Percentiles rank a stretch among this genome's conserved stretches.
These are phyloP conservation scores for Musa beccarii DNA, from an alignment of 176 grass and related monocot species.

Conservation along the genomic window DNA sequence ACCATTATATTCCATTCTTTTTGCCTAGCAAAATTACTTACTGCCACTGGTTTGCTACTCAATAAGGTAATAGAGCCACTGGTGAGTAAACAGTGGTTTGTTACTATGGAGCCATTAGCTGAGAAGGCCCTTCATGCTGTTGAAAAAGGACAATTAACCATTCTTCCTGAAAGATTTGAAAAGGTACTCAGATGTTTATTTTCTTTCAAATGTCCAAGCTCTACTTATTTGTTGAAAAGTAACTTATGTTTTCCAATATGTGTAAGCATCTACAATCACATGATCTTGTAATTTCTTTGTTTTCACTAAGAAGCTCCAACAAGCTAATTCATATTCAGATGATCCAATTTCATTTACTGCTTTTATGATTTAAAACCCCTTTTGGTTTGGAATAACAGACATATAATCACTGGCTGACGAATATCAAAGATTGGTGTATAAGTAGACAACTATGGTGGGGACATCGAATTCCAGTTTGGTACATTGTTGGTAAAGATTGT, in stretches of 20 bases:
- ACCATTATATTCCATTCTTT: slow-evolving; percentile 8
- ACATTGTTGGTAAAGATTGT: slow-evolving; percentile 82
- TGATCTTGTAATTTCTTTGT: not conserved
- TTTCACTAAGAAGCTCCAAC: not conserved
- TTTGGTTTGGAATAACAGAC: slow-evolving; percentile 41
- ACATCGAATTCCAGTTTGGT: slow-evolving; percentile 96
- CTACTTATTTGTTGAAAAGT: not conserved
- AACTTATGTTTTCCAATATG: not conserved
- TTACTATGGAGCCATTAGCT: slow-evolving; percentile 88
- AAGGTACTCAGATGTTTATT: slow-evolving; percentile 41
- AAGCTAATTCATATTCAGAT: not conserved
- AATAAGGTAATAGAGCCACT: slow-evolving; percentile 83
- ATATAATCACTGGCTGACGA: slow-evolving; percentile 99
- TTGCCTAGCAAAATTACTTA: slow-evolving; percentile 11
- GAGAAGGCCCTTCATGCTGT: slow-evolving; percentile 83
- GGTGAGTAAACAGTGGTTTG: slow-evolving; percentile 99
- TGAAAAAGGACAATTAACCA: slow-evolving; percentile 73
- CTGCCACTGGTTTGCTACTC: slow-evolving; percentile 26
- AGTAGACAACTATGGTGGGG: slow-evolving; percentile 99
- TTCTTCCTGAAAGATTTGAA: slow-evolving; percentile 97
- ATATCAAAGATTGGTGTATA: slow-evolving; percentile 99
- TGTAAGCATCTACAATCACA: not conserved
- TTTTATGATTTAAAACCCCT: not conserved
- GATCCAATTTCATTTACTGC: not conserved
- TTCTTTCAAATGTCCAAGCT: not conserved